Evolutionary conservation across 2,329 filamentous ascomycete genomes (phyloP), one percentile per base, ranked within the genome.

Genomic region (Phialemoniopsis sp.): DNA sequence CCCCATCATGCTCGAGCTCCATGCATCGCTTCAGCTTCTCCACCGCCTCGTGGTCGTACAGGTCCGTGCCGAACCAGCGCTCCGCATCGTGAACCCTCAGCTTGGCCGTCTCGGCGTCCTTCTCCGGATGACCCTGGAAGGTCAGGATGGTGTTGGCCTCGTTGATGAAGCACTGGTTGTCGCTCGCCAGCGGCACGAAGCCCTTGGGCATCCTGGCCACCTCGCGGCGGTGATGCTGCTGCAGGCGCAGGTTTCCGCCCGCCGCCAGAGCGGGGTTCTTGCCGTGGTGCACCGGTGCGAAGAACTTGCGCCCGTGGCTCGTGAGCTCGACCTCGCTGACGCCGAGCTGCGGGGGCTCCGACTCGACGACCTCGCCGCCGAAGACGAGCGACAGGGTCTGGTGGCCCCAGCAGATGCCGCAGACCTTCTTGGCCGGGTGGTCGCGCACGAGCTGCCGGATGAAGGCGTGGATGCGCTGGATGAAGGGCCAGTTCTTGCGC

Each of bases 71-170:
- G 44, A 58, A 66, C 62, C 66, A 67, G 5, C 56, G 47, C 28
- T 50, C 43, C 2, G 60, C 46, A 39, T 66, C 58, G 41, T 58
- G 45, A 34, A 70, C 47, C 42, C 66, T 47, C 35, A 60, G 51
- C 39, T 57, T 62, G 4, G 66, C 65, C 14, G 66, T 58, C 29
- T 53, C 53, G 7, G 53, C 54, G 38, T 66, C 61, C 48, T 70
- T 63, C 46, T 70, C 66, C 0, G 66, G 68, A 40, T 70, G 68
- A 1, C 64, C 66, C 44, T 72, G 68, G 32, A 70, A 65, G 1
- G 65, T 66, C 30, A 69, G 48, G 34, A 70, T 58, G 4, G 55
- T 59, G 38, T 63, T 63, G 39, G 50, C 53, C 38, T 60, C 51
- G 36, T 59, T 64, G 8, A 68, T 38, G 32, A 69, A 62, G 13